Conservation (phyloP, 192 early-diverging fungal species). For the Podila epicladia region DNA sequence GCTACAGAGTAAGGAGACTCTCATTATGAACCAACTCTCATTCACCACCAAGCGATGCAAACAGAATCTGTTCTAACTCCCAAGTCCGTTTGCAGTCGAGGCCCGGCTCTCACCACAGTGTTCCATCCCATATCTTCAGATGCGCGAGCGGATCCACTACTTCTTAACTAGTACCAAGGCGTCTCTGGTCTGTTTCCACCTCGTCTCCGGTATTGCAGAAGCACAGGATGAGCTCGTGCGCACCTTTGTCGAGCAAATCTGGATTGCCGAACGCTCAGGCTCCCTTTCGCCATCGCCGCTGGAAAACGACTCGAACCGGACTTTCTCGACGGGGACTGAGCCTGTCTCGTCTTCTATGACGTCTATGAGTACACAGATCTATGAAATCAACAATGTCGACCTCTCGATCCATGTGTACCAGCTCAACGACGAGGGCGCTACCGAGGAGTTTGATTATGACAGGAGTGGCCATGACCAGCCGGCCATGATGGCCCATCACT, state of each 20-base stretch:
- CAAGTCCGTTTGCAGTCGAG: slow-evolving; percentile 18
- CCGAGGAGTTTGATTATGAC: slow-evolving; percentile 53
- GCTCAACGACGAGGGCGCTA: slow-evolving; percentile 52
- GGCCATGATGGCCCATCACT: slow-evolving; percentile 60
- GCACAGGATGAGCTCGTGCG: slow-evolving; percentile 8
- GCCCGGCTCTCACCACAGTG: slow-evolving; percentile 19
- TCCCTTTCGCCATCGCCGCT: neutral
- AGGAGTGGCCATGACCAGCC: slow-evolving; percentile 43
- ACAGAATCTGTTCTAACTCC: slow-evolving; percentile 17
- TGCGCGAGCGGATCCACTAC: slow-evolving; percentile 8
- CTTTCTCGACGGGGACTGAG: neutral
- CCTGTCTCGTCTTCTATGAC: neutral
- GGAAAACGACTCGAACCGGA: neutral
- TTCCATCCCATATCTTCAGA: neutral
- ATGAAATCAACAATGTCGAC: slow-evolving; percentile 3
- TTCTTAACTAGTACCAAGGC: neutral
- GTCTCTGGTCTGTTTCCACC: slow-evolving; percentile 14
- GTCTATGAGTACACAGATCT: neutral
- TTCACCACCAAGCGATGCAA: neutral
- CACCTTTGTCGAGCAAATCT: slow-evolving; percentile 18
- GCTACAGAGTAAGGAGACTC: neutral
- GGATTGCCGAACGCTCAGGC: slow-evolving; percentile 27
- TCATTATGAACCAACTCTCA: neutral
- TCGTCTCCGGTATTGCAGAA: neutral
- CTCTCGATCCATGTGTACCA: slow-evolving; percentile 56